These are phyloP conservation scores for Albophoma yamanashiensis DNA, from an alignment of 2,329 filamentous ascomycete species.

Conservation along the genomic window DNA sequence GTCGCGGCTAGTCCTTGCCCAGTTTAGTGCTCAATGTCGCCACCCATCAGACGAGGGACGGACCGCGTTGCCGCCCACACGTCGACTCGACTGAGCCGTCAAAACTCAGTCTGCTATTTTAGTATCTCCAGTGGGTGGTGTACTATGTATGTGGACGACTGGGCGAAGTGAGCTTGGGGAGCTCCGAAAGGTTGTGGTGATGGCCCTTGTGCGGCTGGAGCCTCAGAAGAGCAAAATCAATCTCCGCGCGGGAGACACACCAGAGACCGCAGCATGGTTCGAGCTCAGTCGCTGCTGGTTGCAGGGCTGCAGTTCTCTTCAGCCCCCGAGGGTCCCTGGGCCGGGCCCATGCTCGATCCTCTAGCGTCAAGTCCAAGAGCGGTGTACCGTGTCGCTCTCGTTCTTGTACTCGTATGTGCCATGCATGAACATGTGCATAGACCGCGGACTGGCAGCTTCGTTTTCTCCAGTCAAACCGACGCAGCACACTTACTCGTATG, in stretches of 20 bases:
- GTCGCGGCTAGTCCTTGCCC: background rate
- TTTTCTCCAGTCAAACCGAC: background rate
- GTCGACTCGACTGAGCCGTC: background rate
- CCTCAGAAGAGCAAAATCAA: background rate
- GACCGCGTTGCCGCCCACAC: background rate
- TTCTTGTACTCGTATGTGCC: background rate
- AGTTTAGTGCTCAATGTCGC: background rate
- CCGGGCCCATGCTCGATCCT: background rate
- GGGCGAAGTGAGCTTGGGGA: background rate
- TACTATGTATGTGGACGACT: background rate
- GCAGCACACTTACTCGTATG: background rate
- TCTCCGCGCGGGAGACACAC: background rate
- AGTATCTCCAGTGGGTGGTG: background rate
- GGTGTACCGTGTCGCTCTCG: background rate
- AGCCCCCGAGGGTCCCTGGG: background rate
- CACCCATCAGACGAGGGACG: background rate
- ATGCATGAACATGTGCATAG: conserved; percentile 1
- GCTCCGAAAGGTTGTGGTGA: background rate
- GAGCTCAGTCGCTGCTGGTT: background rate
- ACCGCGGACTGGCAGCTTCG: background rate
- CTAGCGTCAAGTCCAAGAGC: background rate
- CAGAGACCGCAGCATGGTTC: background rate
- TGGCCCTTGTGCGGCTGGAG: background rate
- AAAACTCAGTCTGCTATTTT: background rate
- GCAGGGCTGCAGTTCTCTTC: background rate